phyloP scores from a whole-genome alignment of 129 eudicot species.

The Dittrichia graveolens region DNA sequence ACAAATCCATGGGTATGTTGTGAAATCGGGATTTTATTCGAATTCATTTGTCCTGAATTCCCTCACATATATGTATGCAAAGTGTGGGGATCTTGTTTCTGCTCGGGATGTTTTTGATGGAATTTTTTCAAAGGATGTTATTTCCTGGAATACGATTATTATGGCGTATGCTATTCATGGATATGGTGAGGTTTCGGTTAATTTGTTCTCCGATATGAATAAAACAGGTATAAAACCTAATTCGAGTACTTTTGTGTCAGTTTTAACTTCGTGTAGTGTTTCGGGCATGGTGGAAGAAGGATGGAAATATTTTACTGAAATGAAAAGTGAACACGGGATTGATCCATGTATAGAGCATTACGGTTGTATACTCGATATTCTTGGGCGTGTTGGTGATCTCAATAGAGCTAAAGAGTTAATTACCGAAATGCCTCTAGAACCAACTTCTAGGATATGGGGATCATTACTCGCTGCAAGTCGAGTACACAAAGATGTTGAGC shows the following conservation, averaged over 20 bases:
- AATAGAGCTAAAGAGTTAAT: conserved; percentile 49
- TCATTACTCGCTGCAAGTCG: conserved; percentile 70
- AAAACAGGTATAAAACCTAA: conserved; percentile 51
- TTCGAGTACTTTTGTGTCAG: conserved; percentile 71
- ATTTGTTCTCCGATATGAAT: conserved; percentile 55
- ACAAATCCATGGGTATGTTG: conserved; percentile 61
- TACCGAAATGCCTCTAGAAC: conserved; percentile 60
- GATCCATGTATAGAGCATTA: conserved; percentile 80
- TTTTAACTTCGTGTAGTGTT: conserved; percentile 68
- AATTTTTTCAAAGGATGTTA: conserved; percentile 49
- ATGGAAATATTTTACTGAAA: conserved; percentile 58
- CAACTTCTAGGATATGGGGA: conserved; percentile 83
- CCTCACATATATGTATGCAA: conserved; percentile 61
- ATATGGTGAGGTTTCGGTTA: conserved; percentile 43
- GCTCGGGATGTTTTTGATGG: conserved; percentile 47
- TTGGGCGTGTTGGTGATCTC: conserved; percentile 66
- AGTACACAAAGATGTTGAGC: conserved; percentile 47
- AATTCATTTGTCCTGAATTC: conserved; percentile 54
- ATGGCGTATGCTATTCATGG: conserved; percentile 78
- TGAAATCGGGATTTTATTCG: conserved; percentile 39
- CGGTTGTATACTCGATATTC: conserved; percentile 76
- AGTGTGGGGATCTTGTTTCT: conserved; percentile 65
- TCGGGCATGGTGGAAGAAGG: conserved; percentile 72
- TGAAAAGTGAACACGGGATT: conserved; percentile 62
- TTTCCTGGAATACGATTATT: conserved; percentile 88